These are phyloP conservation scores for Phanerodontia chrysosporium DNA, from an alignment of 768 basidiomycete species.

Conservation along the genomic window DNA sequence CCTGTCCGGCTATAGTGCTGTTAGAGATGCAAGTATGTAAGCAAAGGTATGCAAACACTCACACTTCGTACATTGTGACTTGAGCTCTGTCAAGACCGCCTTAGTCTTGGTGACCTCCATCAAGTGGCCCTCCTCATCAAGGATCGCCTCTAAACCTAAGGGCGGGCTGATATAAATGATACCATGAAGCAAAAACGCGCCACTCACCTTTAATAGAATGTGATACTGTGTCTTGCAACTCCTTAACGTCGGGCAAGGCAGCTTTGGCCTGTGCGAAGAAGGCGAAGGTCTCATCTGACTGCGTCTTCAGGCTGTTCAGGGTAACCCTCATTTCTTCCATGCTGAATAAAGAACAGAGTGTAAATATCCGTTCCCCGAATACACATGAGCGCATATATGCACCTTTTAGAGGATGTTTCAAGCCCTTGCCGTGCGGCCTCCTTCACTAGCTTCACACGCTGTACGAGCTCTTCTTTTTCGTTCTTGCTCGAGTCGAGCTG, in stretches of 20 bases:
- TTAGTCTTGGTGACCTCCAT: constrained; percentile 11
- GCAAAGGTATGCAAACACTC: too few species aligned
- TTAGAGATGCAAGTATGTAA: too few species aligned
- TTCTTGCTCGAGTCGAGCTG: constrained; percentile 16
- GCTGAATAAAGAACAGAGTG: constrained; percentile 14
- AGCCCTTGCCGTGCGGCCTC: constrained; percentile 21
- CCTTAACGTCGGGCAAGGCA: constrained; percentile 18
- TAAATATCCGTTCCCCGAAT: background rate
- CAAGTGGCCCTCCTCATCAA: constrained; percentile 17
- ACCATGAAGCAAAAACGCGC: background rate
- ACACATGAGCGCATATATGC: background rate
- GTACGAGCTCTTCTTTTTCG: constrained; percentile 23
- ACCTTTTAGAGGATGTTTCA: constrained; percentile 21
- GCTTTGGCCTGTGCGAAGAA: constrained; percentile 16
- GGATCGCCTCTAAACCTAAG: constrained; percentile 19
- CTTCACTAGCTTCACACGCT: constrained; percentile 21
- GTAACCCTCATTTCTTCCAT: constrained; percentile 14
- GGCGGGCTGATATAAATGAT: background rate
- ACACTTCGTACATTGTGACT: constrained; percentile 21
- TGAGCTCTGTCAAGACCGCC: constrained; percentile 15
- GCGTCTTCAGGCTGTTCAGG: constrained; percentile 19
- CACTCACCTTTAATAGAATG: constrained; percentile 15
- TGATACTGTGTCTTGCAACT: constrained; percentile 15
- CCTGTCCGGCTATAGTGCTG: constrained; percentile 42
- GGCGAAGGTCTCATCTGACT: constrained; percentile 19